These are phyloP conservation scores for Naganishia vishniacii DNA, from an alignment of 768 basidiomycete species.

Conservation along the genomic window DNA sequence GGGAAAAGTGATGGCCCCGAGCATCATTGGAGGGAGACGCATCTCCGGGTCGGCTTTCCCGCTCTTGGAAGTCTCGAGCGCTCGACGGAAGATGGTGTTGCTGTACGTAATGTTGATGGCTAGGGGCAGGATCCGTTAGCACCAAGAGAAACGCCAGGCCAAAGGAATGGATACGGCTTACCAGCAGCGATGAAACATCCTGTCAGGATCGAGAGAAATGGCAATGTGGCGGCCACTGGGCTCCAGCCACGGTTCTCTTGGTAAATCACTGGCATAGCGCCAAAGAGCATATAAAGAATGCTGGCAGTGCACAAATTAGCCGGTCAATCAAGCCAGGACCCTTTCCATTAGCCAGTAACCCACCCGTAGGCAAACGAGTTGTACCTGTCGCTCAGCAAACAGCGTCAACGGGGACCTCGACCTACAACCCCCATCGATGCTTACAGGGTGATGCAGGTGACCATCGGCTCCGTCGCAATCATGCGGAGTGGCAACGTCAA, in stretches of 20 bases:
- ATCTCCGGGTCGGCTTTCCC: conserved; percentile 42
- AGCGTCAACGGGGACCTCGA: background rate
- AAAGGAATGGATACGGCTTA: background rate
- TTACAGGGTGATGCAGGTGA: conserved; percentile 33
- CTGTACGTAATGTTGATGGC: conserved; percentile 41
- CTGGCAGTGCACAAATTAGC: background rate
- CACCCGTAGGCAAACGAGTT: conserved; percentile 32
- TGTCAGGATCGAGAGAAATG: conserved; percentile 46
- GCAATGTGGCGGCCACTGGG: conserved; percentile 38
- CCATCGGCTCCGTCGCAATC: conserved; percentile 45
- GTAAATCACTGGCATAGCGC: conserved; percentile 36
- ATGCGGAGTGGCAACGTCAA: conserved; percentile 41
- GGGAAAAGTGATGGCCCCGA: conserved; percentile 46
- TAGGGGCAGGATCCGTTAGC: too few species aligned
- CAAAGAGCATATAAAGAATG: conserved; percentile 39
- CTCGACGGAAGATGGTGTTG: conserved; percentile 35
- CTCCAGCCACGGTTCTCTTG: conserved; percentile 43
- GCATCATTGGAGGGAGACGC: conserved; percentile 48
- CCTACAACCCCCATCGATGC: background rate
- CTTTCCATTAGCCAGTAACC: background rate
- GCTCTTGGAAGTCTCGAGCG: conserved; percentile 33
- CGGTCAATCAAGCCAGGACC: background rate
- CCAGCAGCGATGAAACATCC: conserved; percentile 45
- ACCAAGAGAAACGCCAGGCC: background rate
- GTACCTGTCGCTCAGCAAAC: conserved; percentile 25